phyloP scores from a whole-genome alignment of 2,329 filamentous ascomycete species.

The Bipolaris gigantea region DNA sequence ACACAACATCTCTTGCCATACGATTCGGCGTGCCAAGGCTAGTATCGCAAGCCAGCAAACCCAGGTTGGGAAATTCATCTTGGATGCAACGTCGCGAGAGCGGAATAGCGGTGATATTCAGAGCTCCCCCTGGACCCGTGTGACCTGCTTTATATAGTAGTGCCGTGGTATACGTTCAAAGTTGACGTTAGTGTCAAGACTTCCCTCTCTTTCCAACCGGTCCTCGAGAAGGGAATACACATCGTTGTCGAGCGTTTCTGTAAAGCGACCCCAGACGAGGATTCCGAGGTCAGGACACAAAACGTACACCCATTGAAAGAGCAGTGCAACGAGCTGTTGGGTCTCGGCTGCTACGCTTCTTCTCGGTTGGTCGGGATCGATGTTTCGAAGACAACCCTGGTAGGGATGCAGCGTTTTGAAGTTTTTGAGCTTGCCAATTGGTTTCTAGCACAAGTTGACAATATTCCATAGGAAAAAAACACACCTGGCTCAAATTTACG shows the following conservation, averaged over 20 bases:
- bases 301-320: constrained; percentile 4
- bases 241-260: background rate
- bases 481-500: background rate
- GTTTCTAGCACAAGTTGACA: background rate
- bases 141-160: background rate
- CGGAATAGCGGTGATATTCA: background rate
- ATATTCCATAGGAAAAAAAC: background rate
- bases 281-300: constrained; percentile 2
- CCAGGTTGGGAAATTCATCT: constrained; percentile 8
- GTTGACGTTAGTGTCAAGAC: background rate
- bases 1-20: background rate
- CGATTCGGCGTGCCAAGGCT: background rate
- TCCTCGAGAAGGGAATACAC: background rate
- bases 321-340: background rate
- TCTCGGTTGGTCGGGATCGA: background rate
- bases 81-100: background rate
- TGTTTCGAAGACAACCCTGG: background rate
- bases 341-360: background rate
- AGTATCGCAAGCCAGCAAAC: constrained; percentile 8
- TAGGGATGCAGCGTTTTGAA: constrained; percentile 10
- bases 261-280: constrained; percentile 2
- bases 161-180: background rate
- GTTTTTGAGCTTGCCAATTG: constrained; percentile 4
- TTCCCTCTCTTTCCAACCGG: too few relatives aligned
- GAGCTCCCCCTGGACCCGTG: background rate